These are phyloP conservation scores for Penicillium sp. DNA, from an alignment of 2,329 filamentous ascomycete species.

Conservation along the genomic window DNA sequence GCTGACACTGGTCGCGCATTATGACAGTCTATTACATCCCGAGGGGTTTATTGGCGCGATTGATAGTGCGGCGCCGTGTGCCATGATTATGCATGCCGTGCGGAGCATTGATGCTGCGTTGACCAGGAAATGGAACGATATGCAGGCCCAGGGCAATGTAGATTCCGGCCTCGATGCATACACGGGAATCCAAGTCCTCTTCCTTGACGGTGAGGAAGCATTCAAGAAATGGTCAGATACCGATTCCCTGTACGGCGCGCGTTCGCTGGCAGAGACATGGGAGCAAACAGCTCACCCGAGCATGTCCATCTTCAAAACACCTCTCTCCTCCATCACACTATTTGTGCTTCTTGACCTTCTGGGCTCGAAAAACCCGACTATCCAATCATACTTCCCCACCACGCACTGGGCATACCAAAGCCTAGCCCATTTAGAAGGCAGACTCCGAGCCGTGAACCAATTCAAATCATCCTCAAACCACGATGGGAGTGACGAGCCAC, in stretches of 20 bases:
- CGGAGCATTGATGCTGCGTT: constrained; percentile 74
- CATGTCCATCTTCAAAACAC: constrained; percentile 69
- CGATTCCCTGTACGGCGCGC: constrained; percentile 85
- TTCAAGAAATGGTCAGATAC: constrained; percentile 73
- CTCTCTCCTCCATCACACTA: constrained; percentile 74
- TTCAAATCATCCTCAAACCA: constrained; percentile 59
- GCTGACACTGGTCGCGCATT: constrained; percentile 87
- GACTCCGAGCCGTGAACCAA: constrained; percentile 63
- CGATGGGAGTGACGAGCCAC: constrained; percentile 21
- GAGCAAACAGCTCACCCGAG: constrained; percentile 65
- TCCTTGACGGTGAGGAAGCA: constrained; percentile 93
- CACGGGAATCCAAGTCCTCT: constrained; percentile 79
- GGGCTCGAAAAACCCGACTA: constrained; percentile 61
- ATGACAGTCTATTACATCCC: constrained; percentile 78
- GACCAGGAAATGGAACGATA: constrained; percentile 74
- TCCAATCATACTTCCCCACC: constrained; percentile 83
- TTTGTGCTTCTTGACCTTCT: constrained; percentile 92
- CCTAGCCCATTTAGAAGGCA: constrained; percentile 69
- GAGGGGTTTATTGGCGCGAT: constrained; percentile 88
- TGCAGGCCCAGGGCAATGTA: constrained; percentile 57
- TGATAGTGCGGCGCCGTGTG: constrained; percentile 91
- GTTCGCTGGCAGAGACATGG: constrained; percentile 79
- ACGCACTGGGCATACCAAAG: constrained; percentile 91
- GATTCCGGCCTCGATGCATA: constrained; percentile 60
- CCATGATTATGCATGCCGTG: constrained; percentile 84